Conservation (phyloP, 371 early-diverging fungal genomes). For the Mortierella sp. region DNA sequence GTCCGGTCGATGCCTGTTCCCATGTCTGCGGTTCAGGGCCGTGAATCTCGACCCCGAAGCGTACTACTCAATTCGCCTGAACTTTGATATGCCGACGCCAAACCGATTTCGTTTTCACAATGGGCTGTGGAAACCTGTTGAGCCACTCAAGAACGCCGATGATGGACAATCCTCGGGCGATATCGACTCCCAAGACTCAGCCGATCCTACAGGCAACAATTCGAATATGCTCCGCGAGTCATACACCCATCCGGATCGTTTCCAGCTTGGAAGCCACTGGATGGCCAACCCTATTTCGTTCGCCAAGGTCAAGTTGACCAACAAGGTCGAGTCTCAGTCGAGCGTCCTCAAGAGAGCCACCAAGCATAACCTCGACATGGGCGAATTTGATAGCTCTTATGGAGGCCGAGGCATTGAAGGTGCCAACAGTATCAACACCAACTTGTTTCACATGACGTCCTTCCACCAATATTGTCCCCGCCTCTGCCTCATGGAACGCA, state of each 20-base stretch:
- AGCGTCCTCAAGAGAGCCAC: not conserved
- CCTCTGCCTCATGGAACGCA: conserved; percentile 57
- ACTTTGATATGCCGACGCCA: conserved; percentile 57
- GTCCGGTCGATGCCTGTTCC: conserved; percentile 67
- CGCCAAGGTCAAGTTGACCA: conserved; percentile 64
- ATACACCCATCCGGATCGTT: conserved; percentile 55
- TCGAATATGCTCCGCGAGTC: conserved; percentile 8
- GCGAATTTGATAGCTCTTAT: not conserved
- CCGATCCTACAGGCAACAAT: not conserved
- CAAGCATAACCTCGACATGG: conserved; percentile 6
- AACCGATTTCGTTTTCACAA: conserved; percentile 54
- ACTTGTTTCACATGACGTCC: conserved; percentile 56
- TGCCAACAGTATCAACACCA: not conserved
- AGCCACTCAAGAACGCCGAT: not conserved
- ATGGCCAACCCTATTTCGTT: conserved; percentile 57
- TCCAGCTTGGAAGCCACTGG: conserved; percentile 57
- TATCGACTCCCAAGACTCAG: not conserved
- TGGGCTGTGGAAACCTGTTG: conserved; percentile 50
- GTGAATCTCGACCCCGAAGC: conserved; percentile 54
- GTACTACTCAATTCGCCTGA: conserved; percentile 58
- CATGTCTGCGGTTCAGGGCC: conserved; percentile 57
- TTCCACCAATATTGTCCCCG: conserved; percentile 66
- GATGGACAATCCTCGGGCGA: not conserved
- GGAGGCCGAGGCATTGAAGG: no score
- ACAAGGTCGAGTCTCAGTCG: conserved; percentile 20